Base-by-base conservation (phyloP, 2,329 filamentous ascomycete genomes). In the Monosporascus sp. region DNA sequence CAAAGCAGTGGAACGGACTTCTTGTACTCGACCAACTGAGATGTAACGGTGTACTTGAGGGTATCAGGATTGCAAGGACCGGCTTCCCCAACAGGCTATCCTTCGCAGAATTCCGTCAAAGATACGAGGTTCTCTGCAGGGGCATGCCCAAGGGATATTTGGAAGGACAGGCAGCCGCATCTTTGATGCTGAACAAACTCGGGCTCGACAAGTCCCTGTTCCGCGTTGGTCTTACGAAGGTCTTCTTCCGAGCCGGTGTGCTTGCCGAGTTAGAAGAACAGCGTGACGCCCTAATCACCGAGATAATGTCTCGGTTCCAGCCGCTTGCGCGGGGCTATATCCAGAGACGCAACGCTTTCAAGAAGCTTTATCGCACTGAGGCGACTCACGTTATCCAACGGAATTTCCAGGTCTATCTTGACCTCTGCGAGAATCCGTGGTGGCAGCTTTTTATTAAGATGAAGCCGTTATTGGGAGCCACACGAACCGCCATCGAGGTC, bases 11-110 rank as follows among this genome's bases (percentile, higher is more conserved):
- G 70, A 89, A 88, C 66, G 90, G 89, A 3, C 84, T 91, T 2
- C 82, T 99, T n/a, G 95, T 99, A 2, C 80, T 99, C 6, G 94
- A 99, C 65, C 95, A 99, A 69, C 77, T 99, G n/a, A 86, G 94
- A 50, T 99, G 94, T 74, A 99, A 99, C 68, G 94, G 94, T 88
- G 94, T 99, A 3, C 79, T 99, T n/a, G 94, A 99, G 73, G 94
- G 94, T 57, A 99, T 99, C 65, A 85, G 94, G 56, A 99, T 99
- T 70, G 94, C 94, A 24, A 85, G 94, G 46, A 99, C 95, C 5
- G 94, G 94, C 24, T 99, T 99, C 69, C 94, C 94, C 49, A 99
- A 99, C 68, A 82, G 94, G 61, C 78, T 99, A 35, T 82, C 89
- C 0, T 99, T 99, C 68, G 82, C 89, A 3, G 95, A 99, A 67